Evolutionary conservation across 129 eudicot genomes (phyloP), one percentile per base, ranked within the genome.

Genomic region (Chrysanthemum seticuspe): DNA sequence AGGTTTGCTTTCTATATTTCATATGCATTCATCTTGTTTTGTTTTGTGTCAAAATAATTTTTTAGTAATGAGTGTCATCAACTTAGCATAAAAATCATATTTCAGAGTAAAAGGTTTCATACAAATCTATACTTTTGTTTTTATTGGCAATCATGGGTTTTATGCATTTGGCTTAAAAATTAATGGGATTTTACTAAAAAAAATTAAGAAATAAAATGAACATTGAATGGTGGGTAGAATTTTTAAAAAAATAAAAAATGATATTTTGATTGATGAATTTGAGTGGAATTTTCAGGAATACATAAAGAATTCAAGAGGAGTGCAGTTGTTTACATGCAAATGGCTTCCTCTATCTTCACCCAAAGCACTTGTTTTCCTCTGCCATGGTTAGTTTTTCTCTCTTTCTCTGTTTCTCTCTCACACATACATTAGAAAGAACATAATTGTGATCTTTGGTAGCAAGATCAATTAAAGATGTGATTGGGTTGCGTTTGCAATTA

Each of bases 301-400:
- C 61, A 80, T 95, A 23, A 85, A 73, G 79, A 95, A 95, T 87
- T 85, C 96, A 23, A 90, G 97, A 85, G 97, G 96, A 66, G 89
- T 85, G 70, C 86, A 88, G 82, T 88, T 88, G 25, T 90, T 95
- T 64, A 88, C 99, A 62, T 95, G 99, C 74, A 86, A 87, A 88
- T 95, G 99, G 99, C 72, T 95, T 68, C 99, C 99, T 47, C 76
- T 71, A 8, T 88, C 96, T 81, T 67, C 97, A 72, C 97, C 99
- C 27, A 95, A 86, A 73, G 99, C 99, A 68, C 96, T 95, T 72
- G 88, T 95, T 76, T 95, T 95, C 82, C 97, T 95, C 71, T 95
- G 99, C 86, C 99, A 95, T 82, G 99, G 99, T 94, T 10, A 55
- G 52, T 75, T 74, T 78, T 79, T 76, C 73, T 72, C 68, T 75